Evolutionary conservation across 768 basidiomycete genomes (phyloP).

Genomic region (Calocera cornea): DNA sequence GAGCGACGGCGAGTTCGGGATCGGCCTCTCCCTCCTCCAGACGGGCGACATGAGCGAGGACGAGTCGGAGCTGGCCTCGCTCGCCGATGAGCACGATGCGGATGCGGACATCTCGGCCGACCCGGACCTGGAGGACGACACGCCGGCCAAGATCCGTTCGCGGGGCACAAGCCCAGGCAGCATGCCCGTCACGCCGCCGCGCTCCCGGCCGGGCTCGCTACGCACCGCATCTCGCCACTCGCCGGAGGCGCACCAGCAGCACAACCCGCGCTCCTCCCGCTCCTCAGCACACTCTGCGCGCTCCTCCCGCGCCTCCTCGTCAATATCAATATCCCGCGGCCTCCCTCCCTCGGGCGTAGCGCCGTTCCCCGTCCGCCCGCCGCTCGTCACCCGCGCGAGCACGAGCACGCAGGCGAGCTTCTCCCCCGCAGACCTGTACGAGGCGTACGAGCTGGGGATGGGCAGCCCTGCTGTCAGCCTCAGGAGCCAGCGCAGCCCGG

Average conservation of each 20-base stretch:
- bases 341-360: neutral
- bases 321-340: neutral
- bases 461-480: neutral
- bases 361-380: neutral
- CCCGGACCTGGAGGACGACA: neutral
- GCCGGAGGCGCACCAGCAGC: neutral
- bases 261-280: neutral
- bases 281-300: neutral
- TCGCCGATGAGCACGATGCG: neutral
- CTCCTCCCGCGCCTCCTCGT: neutral
- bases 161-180: neutral
- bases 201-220: neutral
- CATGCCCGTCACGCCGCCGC: neutral
- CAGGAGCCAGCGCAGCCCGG: neutral
- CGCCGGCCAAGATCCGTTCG: neutral
- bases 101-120: neutral
- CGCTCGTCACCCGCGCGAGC: neutral
- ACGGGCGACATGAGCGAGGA: neutral
- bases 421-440: neutral
- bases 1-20: constrained; percentile 4
- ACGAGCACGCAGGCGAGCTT: neutral
- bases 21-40: neutral
- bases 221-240: no score
- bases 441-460: constrained; percentile 1
- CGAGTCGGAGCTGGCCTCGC: neutral